Base-by-base conservation (phyloP, 78 protist species). In the Diacronema lutheri region DNA sequence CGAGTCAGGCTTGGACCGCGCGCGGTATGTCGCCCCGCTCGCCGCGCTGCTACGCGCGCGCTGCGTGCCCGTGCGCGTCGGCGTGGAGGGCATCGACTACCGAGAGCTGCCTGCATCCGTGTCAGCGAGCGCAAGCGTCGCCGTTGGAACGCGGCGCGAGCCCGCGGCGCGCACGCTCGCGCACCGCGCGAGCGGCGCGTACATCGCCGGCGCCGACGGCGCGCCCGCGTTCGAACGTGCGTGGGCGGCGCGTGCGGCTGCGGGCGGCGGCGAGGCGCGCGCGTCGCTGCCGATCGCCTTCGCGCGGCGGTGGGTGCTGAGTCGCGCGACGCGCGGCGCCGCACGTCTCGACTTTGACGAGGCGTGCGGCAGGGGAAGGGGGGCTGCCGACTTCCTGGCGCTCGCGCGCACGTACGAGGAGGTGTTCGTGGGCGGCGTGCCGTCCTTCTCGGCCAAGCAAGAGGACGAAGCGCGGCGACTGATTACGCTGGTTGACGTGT, bases 381-480 rank as follows among this genome's bases (percentile, higher is more conserved):
- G 93, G 1, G 90, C 94, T 4, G 93, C 93, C 3, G 98, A 96
- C 84, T 96, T 89, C 84, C 82, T 86, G 55, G 95, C 82, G 13
- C 37, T 96, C 23, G 35, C 92, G 21, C 20, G 66, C 31, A 14
- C 40, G n/a, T 93, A 79, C 74, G 92, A 92, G 74, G 85, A 93
- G 1, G n/a, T 94, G 31, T 81, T 91, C 14, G 9, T 94, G 10
- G 46, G 37, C 11, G 87, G 84, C 46, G 73, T 96, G 20, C 98
- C 98, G 9, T 26, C 10, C 33, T 57, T 96, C 88, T 69, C 83
- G 7, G 9, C 0, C 21, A 56, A 56, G 1, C 44, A 90, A 62
- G 89, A 85, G 38, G 90, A 88, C 46, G 93, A 90, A 81, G 95
- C 95, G 33, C 84, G 97, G 35, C 89, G 98, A 40, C 87, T 96